Base-by-base conservation (phyloP, 2,329 filamentous ascomycete genomes). In the Lachnellula subtilissima region DNA sequence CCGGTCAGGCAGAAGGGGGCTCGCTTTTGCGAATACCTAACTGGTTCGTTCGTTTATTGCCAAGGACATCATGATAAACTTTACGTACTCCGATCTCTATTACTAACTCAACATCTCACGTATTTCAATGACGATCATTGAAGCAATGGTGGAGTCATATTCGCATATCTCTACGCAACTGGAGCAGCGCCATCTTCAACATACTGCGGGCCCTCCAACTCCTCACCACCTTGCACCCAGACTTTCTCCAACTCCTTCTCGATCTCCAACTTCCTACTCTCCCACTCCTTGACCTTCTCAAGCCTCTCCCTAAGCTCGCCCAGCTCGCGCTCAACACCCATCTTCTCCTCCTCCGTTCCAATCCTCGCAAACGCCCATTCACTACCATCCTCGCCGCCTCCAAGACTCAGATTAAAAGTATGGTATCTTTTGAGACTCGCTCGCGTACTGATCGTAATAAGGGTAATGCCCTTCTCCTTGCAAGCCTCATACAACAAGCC, bases 341-440 rank as follows among this genome's bases (percentile, higher is more conserved):
- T 85, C 75, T 97, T 96, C 76, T 99, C 94, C 57, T 88, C 84
- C 69, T 91, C 90, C 0, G 92, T 97, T 56, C 94, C 94, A 64
- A 99, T 97, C 55, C 90, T 85, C 71, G 97, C 89, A 71, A 96
- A 89, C 63, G 93, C 87, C 91, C 94, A 97, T 67, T 88, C 88
- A 53, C 89, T 87, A n/a, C 88, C 90, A 50, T 85, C 81, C 15
- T 89, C 84, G 51, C 92, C 93, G 57, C 88, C 75, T 28, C 92
- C 92, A 4, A 99, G 83, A 3, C 86, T 87, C 9, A 99, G 84
- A 65, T 95, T 96, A 73, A 86, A 97, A 0, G 86, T 92, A 74
- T 99, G 94, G 69, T 97, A 97, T 68, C 93, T 92, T 73, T 97
- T 97, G 56, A 99, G 80, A 22, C 91, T 96, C 14, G 90, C 93